phyloP scores from a whole-genome alignment of 108 stramenopile genomes.

The Nitzschia sp. region DNA sequence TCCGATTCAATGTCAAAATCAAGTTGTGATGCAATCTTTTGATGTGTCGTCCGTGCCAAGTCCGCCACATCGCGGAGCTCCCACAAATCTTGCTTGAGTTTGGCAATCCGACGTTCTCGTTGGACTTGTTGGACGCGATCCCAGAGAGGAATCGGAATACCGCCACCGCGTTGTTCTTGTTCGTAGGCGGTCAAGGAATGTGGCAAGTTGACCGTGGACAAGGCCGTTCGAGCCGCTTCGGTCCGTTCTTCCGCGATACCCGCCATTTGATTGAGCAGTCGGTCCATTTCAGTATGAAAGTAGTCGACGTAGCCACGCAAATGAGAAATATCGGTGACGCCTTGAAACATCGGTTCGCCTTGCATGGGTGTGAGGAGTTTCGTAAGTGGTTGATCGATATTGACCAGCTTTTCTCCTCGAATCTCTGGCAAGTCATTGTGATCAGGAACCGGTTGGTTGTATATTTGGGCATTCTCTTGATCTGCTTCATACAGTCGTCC shows the following conservation, averaged over 20 bases:
- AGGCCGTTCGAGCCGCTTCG: slow-evolving; percentile 30
- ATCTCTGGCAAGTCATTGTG: slow-evolving; percentile 37
- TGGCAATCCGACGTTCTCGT: slow-evolving; percentile 20
- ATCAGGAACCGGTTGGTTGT: slow-evolving; percentile 14
- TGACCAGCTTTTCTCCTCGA: slow-evolving; percentile 33
- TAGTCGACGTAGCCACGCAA: slow-evolving; percentile 25
- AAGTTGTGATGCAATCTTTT: slow-evolving; percentile 31
- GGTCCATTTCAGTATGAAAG: slow-evolving; percentile 40
- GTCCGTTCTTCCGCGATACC: slow-evolving; percentile 31
- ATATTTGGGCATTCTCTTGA: slow-evolving; percentile 15
- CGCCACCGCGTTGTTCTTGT: slow-evolving; percentile 42
- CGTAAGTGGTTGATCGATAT: slow-evolving; percentile 24
- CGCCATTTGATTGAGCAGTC: slow-evolving; percentile 23
- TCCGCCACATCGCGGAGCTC: slow-evolving; percentile 52
- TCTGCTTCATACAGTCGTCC: slow-evolving; percentile 6
- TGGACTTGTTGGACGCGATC: slow-evolving; percentile 41
- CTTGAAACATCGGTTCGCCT: slow-evolving; percentile 17
- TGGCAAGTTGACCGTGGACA: slow-evolving; percentile 47
- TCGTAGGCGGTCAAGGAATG: slow-evolving; percentile 54
- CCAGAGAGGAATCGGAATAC: slow-evolving; percentile 53
- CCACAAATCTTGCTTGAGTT: slow-evolving; percentile 52
- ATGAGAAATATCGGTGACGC: neutral
- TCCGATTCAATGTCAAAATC: slow-evolving; percentile 50
- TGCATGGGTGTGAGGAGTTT: slow-evolving; percentile 5
- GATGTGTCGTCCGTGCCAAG: slow-evolving; percentile 28